These are phyloP conservation scores for Pelargonium nanum DNA, from an alignment of 345 rosid species.

Conservation along the genomic window DNA sequence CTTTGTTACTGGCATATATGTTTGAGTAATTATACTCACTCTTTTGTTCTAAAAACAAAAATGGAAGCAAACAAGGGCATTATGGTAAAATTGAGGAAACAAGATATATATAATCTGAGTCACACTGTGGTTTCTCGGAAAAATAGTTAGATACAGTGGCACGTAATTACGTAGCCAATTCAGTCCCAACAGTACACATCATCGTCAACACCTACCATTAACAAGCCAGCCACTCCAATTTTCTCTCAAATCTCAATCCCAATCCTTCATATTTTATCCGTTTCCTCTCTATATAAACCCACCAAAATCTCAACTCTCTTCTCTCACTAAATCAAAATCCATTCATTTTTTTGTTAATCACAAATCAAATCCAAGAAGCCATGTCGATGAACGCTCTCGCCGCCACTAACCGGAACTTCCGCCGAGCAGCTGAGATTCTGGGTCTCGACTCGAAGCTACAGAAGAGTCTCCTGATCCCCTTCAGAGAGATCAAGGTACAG, in stretches of 20 bases:
- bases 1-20: too few relatives aligned
- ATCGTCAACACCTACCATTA: neutral
- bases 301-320: neutral
- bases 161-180: too few relatives aligned
- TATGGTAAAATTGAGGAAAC: neutral
- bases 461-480: slow-evolving; percentile 81
- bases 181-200: neutral
- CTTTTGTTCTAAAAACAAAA: too few relatives aligned
- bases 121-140: neutral
- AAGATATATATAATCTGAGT: too few relatives aligned
- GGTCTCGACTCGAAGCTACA: slow-evolving; percentile 90
- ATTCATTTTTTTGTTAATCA: neutral
- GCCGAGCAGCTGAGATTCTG: slow-evolving; percentile 73
- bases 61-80: neutral
- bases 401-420: slow-evolving; percentile 88
- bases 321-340: neutral
- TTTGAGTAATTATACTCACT: too few relatives aligned
- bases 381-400: slow-evolving; percentile 71
- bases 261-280: neutral
- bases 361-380: neutral
- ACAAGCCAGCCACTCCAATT: too few relatives aligned
- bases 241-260: neutral
- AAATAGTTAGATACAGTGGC: too few relatives aligned
- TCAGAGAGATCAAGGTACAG: slow-evolving; percentile 82
- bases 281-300: neutral